A percentile compares a stretch with the other conserved stretches of the same genome.
phyloP scores from a whole-genome alignment of 2,329 filamentous ascomycete genomes.

The Coniochaeta prunicola region DNA sequence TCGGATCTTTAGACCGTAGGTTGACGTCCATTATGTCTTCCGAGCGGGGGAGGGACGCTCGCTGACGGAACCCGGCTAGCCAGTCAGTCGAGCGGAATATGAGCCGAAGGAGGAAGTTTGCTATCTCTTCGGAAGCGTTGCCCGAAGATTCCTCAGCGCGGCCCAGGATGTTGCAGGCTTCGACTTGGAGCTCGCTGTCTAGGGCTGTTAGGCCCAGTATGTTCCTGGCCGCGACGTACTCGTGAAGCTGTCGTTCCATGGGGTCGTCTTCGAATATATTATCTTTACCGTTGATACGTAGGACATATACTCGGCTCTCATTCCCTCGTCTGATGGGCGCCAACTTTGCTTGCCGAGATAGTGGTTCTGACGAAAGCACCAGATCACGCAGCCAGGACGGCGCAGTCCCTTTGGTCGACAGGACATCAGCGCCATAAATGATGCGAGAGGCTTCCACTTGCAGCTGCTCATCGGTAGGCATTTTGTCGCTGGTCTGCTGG shows the following conservation, averaged over 20 bases:
- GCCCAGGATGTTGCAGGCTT: conserved; percentile 51
- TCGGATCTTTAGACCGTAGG: conserved; percentile 44
- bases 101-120: conserved; percentile 49
- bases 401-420: conserved; percentile 29
- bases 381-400: conserved; percentile 53
- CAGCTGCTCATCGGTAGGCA: conserved; percentile 44
- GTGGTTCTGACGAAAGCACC: conserved; percentile 39
- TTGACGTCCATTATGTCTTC: conserved; percentile 44
- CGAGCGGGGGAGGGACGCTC: conserved; percentile 48
- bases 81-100: conserved; percentile 43
- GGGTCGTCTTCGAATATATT: conserved; percentile 50
- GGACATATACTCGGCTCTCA: conserved; percentile 38
- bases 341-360: conserved; percentile 37
- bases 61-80: conserved; percentile 47
- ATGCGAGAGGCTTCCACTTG: conserved; percentile 53
- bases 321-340: conserved; percentile 36
- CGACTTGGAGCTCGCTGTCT: conserved; percentile 52
- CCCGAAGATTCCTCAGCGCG: conserved; percentile 46
- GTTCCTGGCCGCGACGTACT: conserved; percentile 43
- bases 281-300: conserved; percentile 51
- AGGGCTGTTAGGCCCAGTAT: conserved; percentile 51
- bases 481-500: conserved; percentile 29
- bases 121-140: conserved; percentile 40
- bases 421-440: conserved; percentile 45
- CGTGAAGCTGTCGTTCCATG: conserved; percentile 45